These are phyloP conservation scores for Sclerotinia trifoliorum DNA, from an alignment of 2,329 filamentous ascomycete species.

Conservation along the genomic window DNA sequence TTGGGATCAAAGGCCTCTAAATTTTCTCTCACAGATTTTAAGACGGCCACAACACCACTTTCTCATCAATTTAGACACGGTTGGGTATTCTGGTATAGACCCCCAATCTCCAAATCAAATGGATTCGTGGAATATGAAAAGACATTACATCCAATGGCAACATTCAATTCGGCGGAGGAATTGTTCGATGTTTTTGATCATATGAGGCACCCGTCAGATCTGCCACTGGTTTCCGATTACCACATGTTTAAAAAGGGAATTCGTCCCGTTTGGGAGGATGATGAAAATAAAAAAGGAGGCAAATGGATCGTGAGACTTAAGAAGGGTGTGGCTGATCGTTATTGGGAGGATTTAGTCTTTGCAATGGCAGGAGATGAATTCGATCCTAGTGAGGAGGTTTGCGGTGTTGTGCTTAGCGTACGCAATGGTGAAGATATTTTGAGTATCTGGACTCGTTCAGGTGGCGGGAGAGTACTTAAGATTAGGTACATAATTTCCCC, in stretches of 20 bases:
- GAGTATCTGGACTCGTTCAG: constrained; percentile 95
- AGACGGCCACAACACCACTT: constrained; percentile 44
- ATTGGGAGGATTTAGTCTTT: constrained; percentile 92
- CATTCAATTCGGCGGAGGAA: constrained; percentile 78
- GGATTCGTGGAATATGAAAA: constrained; percentile 90
- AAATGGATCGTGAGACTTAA: constrained; percentile 98
- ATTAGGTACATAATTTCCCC: constrained; percentile 66
- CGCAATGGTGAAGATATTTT: constrained; percentile 95
- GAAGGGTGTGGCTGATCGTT: constrained; percentile 94
- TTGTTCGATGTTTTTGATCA: constrained; percentile 90
- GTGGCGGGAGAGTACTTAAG: constrained; percentile 91
- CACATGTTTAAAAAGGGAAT: constrained; percentile 98
- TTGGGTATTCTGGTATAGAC: constrained; percentile 97
- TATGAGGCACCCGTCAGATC: constrained; percentile 80
- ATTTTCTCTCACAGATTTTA: constrained; percentile 48
- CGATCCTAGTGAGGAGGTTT: constrained; percentile 85
- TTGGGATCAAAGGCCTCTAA: constrained; percentile 38
- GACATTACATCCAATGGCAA: constrained; percentile 83
- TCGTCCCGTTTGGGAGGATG: constrained; percentile 96
- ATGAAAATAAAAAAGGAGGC: constrained; percentile 91
- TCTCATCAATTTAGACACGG: constrained; percentile 71
- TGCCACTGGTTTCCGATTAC: constrained; percentile 94
- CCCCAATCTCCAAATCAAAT: constrained; percentile 93
- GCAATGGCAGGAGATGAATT: constrained; percentile 95
- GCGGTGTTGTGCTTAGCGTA: constrained; percentile 90